A percentile compares a stretch with the other conserved stretches of the same genome.
These are phyloP conservation scores for Yamadazyma siamensis DNA, from an alignment of 1,139 yeast genomes.

Conservation along the genomic window DNA sequence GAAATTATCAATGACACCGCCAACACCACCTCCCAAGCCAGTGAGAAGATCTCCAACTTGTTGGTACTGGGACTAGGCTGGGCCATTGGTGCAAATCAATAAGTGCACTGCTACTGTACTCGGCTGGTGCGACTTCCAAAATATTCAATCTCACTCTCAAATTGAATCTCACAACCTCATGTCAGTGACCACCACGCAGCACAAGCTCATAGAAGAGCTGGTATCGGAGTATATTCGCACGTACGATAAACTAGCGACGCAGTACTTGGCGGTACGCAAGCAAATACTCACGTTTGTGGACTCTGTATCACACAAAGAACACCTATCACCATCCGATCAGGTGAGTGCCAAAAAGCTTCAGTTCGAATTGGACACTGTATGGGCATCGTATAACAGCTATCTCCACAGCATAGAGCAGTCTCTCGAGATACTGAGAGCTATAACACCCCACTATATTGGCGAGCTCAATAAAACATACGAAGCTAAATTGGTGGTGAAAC, in stretches of 20 bases:
- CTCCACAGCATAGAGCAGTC: constrained; percentile 20
- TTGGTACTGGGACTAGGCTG: constrained; percentile 61
- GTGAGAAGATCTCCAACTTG: constrained; percentile 50
- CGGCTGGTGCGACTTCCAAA: constrained; percentile 1
- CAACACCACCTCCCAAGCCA: constrained; percentile 32
- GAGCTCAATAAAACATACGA: constrained; percentile 21
- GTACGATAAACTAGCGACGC: constrained; percentile 31
- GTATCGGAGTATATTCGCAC: constrained; percentile 28
- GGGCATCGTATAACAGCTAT: constrained; percentile 25
- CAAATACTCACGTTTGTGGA: constrained; percentile 25
- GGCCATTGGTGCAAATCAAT: constrained; percentile 59
- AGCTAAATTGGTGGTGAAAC: constrained; percentile 16
- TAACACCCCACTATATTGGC: constrained; percentile 18
- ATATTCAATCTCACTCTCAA: too few species aligned
- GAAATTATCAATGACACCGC: constrained; percentile 34
- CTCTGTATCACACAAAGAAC: too few species aligned
- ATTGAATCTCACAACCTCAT: too few species aligned
- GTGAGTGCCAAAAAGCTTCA: constrained; percentile 19
- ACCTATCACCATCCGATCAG: constrained; percentile 3
- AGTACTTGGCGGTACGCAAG: constrained; percentile 33
- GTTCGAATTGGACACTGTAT: constrained; percentile 26
- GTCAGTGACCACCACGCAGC: constrained; percentile 24
- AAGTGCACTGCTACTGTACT: too few species aligned
- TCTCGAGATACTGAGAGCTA: constrained; percentile 17
- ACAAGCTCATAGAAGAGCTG: constrained; percentile 31